phyloP scores from a whole-genome alignment of 495 filamentous ascomycete species.

The Tetracladium marchalianum region DNA sequence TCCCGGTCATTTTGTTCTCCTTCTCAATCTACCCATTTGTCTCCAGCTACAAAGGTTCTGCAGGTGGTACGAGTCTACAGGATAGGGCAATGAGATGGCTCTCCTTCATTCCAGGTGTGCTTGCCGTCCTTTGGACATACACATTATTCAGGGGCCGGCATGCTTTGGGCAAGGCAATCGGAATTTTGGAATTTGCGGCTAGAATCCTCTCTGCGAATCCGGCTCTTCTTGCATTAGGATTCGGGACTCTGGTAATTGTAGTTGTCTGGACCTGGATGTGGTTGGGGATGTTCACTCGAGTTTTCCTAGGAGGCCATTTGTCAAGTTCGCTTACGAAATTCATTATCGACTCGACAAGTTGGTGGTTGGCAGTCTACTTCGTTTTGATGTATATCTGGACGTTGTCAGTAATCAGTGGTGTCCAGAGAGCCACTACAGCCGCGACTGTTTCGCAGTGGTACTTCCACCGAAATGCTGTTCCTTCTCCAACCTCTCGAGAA shows the following conservation, averaged over 20 bases:
- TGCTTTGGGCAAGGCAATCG: slow-evolving; percentile 67
- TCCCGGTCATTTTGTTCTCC: slow-evolving; percentile 74
- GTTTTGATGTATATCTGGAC: slow-evolving; percentile 94
- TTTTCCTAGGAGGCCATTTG: slow-evolving; percentile 82
- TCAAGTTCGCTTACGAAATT: slow-evolving; percentile 48
- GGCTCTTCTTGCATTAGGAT: slow-evolving; percentile 70
- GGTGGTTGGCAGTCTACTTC: slow-evolving; percentile 86
- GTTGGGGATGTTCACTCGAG: slow-evolving; percentile 91
- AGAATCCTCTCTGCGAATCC: slow-evolving; percentile 80
- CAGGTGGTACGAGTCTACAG: slow-evolving; percentile 62
- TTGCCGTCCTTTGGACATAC: slow-evolving; percentile 72
- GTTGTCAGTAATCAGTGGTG: slow-evolving; percentile 68
- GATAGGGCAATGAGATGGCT: slow-evolving; percentile 86
- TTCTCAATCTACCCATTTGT: slow-evolving; percentile 89
- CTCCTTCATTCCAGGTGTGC: slow-evolving; percentile 62
- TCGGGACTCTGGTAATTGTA: slow-evolving; percentile 63
- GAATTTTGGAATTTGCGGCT: slow-evolving; percentile 83
- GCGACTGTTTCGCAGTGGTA: slow-evolving; percentile 98
- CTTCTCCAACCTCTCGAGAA: slow-evolving; percentile 61
- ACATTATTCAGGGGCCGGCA: slow-evolving; percentile 69
- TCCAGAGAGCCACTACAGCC: slow-evolving; percentile 85
- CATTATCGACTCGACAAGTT: slow-evolving; percentile 74
- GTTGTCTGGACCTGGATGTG: slow-evolving; percentile 90
- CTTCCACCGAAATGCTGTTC: slow-evolving; percentile 81
- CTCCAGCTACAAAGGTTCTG: slow-evolving; percentile 70